Percentiles rank a stretch among this genome's conserved stretches.
Evolutionary conservation across 805 yeast genomes (phyloP).

Genomic region (Yarrowia keelungensis): DNA sequence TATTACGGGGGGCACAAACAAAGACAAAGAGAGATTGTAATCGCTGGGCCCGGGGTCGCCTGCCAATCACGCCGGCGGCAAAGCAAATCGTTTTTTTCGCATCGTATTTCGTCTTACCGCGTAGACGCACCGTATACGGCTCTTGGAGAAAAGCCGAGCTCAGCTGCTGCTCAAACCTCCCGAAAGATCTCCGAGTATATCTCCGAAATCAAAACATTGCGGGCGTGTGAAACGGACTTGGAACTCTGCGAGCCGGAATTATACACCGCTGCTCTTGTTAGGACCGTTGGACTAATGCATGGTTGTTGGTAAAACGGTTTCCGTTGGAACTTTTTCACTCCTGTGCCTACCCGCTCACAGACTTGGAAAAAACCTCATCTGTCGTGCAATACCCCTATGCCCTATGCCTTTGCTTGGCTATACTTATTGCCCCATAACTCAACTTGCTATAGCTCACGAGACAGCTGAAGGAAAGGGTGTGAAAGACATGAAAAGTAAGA

Average conservation of each 20-base stretch:
- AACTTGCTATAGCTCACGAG: neutral
- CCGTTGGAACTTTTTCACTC: no score
- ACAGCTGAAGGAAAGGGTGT: neutral
- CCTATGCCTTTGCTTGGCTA: neutral
- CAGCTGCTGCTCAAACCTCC: neutral
- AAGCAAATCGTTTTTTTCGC: no score
- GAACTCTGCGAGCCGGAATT: neutral
- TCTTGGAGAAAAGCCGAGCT: neutral
- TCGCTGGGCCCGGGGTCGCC: no score
- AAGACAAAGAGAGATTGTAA: neutral
- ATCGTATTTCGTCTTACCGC: neutral
- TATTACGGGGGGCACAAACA: neutral
- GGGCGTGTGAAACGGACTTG: neutral
- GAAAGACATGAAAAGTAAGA: neutral
- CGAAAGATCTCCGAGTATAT: slow-evolving; percentile 1
- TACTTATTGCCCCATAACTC: neutral
- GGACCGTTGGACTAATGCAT: slow-evolving; percentile 8
- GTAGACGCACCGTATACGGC: neutral
- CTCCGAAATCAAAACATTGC: neutral
- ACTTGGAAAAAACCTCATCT: no score
- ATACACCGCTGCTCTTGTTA: neutral
- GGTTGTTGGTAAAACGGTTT: no score
- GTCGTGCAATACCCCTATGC: no score
- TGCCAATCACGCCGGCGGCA: no score
- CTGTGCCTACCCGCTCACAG: neutral